Evolutionary conservation across 208 protist species (phyloP), one percentile per base, ranked within the genome.

Genomic region (Acanthamoeba triangularis): DNA sequence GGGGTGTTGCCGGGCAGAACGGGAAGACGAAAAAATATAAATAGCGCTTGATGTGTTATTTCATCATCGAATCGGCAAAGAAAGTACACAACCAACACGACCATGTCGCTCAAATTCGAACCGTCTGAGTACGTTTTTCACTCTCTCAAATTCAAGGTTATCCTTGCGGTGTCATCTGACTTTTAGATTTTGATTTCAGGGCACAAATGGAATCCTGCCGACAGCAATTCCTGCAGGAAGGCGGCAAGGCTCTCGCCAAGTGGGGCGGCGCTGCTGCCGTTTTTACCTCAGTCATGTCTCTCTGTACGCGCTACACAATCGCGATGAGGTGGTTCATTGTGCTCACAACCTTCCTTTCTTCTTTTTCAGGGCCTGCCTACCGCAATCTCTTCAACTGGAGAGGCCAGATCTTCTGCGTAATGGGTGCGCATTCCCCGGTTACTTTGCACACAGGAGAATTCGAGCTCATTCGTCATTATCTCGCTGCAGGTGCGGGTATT

Each of bases 381-480:
- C 80, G 80, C 28, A 63, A 54, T 13, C 41, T 28, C 1, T 88
- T 88, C 49, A 88, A 88, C 80, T 88, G 80, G 80, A n/a, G 80
- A 41, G 80, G 80, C 16, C 80, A 88, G n/a, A 88, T 88, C 80
- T 88, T 88, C 80, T 88, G 80, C 80, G 18, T 13, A 11, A 88
- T 88, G 80, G 49, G 80, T 88, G 28, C 80, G 74, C 30, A 52
- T 11, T 13, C 10, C 13, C 1, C 41, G 35, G 23, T 13, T 30
- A 14, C n/a, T 35, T 72, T n/a, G 16, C 0, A 35, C 65, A 67
- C 13, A n/a, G 28, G 23, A 3, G 54, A 59, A 1, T 59, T 59
- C 13, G 20, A 23, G 2, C 18, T 25, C 20, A 25, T 59, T 59
- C 54, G 20, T 59, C 1, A n/a, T 23, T 1, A n/a, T 82, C 28